Conservation (phyloP, 75 land plant species). For the Adiantum capillusveneris region DNA sequence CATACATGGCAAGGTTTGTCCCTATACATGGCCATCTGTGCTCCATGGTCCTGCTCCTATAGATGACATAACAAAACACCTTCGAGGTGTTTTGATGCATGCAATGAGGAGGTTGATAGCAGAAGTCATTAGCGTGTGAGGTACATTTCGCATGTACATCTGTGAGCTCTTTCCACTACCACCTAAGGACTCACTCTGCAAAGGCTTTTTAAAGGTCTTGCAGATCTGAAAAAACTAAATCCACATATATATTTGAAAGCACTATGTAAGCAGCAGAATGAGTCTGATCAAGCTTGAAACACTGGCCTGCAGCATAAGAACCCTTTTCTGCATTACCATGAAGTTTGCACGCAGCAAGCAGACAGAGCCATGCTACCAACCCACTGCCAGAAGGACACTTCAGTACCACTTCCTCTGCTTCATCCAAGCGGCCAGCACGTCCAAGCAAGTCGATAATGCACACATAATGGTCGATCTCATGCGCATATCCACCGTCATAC, state of each 20-base stretch:
- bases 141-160: no score
- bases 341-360: slow-evolving; percentile 48
- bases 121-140: no score
- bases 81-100: no score
- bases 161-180: no score
- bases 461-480: slow-evolving; percentile 38
- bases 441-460: slow-evolving; percentile 64
- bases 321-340: slow-evolving; percentile 49
- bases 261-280: slow-evolving; percentile 34
- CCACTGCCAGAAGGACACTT: slow-evolving; percentile 34
- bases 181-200: no score
- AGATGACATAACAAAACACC: no score
- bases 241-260: slow-evolving; percentile 43
- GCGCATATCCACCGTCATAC: slow-evolving; percentile 38
- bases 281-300: slow-evolving; percentile 43
- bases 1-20: no score
- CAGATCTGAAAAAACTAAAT: no score
- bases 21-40: no score
- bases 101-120: no score
- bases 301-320: slow-evolving; percentile 35
- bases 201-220: no score
- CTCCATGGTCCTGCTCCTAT: no score
- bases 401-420: slow-evolving; percentile 36
- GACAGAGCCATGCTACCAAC: slow-evolving; percentile 45
- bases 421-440: slow-evolving; percentile 38